Percentiles rank a stretch among this genome's conserved stretches.
Evolutionary conservation across 2,329 filamentous ascomycete species (phyloP).

Genomic region (Neoascochyta sp.): DNA sequence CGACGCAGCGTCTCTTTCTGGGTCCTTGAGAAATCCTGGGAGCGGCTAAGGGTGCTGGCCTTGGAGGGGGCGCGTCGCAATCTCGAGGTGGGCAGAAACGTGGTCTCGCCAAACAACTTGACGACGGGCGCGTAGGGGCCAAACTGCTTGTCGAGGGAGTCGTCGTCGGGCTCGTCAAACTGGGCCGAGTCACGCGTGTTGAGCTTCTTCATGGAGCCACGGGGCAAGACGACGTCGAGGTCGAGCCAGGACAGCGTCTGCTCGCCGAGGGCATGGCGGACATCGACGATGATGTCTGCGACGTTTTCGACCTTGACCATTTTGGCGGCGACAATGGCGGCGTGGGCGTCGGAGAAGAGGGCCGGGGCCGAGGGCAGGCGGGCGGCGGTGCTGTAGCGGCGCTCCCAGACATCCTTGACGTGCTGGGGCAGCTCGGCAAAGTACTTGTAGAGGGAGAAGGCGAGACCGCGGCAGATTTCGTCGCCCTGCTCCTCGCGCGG

Average conservation of each 20-base stretch:
- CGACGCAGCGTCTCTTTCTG: conserved; percentile 82
- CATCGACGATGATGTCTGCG: conserved; percentile 65
- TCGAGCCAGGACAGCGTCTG: conserved; percentile 83
- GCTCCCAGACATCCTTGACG: conserved; percentile 67
- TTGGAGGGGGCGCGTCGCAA: conserved; percentile 83
- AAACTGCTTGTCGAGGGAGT: conserved; percentile 67
- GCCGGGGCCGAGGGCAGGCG: conserved; percentile 61
- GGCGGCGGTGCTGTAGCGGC: conserved; percentile 50
- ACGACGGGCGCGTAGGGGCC: conserved; percentile 74
- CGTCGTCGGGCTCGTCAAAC: conserved; percentile 59
- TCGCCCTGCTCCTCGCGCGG: conserved; percentile 94
- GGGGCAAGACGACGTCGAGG: conserved; percentile 79
- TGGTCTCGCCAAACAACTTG: conserved; percentile 73
- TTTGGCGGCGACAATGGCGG: conserved; percentile 79
- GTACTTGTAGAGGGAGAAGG: conserved; percentile 91
- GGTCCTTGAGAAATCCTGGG: conserved; percentile 70
- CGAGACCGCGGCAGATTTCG: conserved; percentile 84
- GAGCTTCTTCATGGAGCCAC: conserved; percentile 59
- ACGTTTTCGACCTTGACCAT: conserved; percentile 81
- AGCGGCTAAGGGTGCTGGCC: conserved; percentile 73
- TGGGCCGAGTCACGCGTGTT: conserved; percentile 53
- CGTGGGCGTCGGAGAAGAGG: conserved; percentile 88
- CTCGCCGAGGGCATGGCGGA: conserved; percentile 73
- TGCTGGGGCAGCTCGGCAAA: conserved; percentile 79
- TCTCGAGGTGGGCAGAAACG: conserved; percentile 82